Evolutionary conservation across 805 yeast species (phyloP).

Genomic region (Cyberlindnera sargentensis): DNA sequence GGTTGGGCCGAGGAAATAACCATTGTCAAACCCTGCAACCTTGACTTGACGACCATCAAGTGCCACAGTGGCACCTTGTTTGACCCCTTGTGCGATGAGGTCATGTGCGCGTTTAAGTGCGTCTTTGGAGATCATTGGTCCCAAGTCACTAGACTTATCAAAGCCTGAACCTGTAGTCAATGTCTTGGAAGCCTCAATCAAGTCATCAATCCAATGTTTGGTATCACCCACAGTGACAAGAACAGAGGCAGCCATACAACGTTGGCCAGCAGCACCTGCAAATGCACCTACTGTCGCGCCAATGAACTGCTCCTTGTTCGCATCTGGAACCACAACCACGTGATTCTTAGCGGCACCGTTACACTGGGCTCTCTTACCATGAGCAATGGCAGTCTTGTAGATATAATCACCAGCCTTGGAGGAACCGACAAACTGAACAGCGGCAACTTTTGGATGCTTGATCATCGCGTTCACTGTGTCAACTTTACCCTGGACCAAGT

Average conservation of each 20-base stretch:
- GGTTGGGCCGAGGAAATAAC: conserved; percentile 72
- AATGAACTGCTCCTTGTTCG: conserved; percentile 55
- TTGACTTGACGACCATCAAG: conserved; percentile 56
- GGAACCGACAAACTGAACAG: conserved; percentile 71
- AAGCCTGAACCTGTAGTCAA: conserved; percentile 62
- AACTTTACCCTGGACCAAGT: conserved; percentile 65
- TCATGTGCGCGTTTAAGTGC: conserved; percentile 45
- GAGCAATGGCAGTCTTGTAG: conserved; percentile 56
- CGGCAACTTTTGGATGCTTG: conserved; percentile 65
- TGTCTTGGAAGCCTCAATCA: conserved; percentile 48
- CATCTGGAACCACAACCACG: conserved; percentile 65
- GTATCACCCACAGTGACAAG: conserved; percentile 62
- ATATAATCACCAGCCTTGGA: conserved; percentile 71
- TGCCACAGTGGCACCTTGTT: conserved; percentile 50
- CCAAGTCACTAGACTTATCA: conserved; percentile 52
- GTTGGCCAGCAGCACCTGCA: conserved; percentile 80
- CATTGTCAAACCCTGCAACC: conserved; percentile 45
- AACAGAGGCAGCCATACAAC: conserved; percentile 77
- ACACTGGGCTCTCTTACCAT: conserved; percentile 73
- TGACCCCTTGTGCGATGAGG: conserved; percentile 45
- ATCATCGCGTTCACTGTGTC: conserved; percentile 63
- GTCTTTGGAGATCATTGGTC: conserved; percentile 61
- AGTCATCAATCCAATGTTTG: conserved; percentile 55
- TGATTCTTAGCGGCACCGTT: conserved; percentile 76
- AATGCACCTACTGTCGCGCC: conserved; percentile 68